phyloP scores from a whole-genome alignment of 1,284 basidiomycete genomes.

The Cystobasidium sp. region DNA sequence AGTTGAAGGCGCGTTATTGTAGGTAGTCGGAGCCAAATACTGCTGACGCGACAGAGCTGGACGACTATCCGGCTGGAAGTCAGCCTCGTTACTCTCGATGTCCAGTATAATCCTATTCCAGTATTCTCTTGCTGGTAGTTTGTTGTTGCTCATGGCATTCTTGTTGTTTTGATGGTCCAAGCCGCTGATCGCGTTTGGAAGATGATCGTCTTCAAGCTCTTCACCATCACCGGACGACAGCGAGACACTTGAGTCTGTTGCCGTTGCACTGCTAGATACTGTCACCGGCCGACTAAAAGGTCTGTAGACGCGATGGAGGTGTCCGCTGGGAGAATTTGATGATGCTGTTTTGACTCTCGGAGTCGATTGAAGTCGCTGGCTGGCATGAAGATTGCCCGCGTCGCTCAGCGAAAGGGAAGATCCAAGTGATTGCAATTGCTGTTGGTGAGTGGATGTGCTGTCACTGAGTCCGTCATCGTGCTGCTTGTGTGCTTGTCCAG shows the following conservation, averaged over 20 bases:
- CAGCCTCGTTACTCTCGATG: neutral
- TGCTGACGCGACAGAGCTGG: neutral
- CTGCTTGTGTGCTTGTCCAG: neutral
- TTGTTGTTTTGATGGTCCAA: neutral
- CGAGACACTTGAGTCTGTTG: conserved; percentile 15
- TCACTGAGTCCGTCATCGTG: neutral
- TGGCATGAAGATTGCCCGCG: conserved; percentile 22
- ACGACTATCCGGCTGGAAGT: no score
- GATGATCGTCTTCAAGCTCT: neutral
- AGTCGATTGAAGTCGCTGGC: conserved; percentile 23
- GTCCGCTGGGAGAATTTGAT: neutral
- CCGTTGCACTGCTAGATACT: conserved; percentile 20
- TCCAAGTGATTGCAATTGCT: neutral
- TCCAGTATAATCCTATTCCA: conserved; percentile 3
- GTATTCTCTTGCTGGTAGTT: neutral
- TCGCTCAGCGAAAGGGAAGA: conserved; percentile 20
- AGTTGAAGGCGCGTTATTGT: conserved; percentile 2
- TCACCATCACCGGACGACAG: conserved; percentile 1
- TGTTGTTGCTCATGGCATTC: neutral
- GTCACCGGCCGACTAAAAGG: neutral
- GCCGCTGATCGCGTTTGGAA: neutral
- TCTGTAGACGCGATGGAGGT: conserved; percentile 7
- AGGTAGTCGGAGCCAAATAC: neutral
- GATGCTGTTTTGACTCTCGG: conserved; percentile 12
- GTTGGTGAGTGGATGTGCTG: neutral